Evolutionary conservation across 164 flowering plant species (phyloP).

Genomic region (Akebia trifoliata): DNA sequence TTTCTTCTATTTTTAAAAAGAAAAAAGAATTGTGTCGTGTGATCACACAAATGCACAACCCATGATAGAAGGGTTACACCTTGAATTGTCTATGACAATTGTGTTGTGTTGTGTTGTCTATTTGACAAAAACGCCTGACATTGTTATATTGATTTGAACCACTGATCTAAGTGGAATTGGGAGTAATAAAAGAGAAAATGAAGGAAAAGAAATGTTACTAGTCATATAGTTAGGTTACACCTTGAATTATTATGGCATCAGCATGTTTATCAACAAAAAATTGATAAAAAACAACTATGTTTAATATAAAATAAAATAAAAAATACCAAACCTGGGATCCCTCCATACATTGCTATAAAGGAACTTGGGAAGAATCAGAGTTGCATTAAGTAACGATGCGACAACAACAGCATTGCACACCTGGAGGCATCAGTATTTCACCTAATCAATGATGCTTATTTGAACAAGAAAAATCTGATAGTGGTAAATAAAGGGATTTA

Average conservation of each 20-base stretch:
- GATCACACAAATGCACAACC: too few relatives aligned
- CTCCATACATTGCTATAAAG: slow-evolving; percentile 98
- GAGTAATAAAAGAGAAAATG: not conserved
- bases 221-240: too few relatives aligned
- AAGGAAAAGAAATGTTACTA: too few relatives aligned
- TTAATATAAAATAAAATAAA: not conserved
- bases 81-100: too few relatives aligned
- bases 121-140: too few relatives aligned
- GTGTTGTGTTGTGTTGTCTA: too few relatives aligned
- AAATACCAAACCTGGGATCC: slow-evolving; percentile 73
- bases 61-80: not conserved
- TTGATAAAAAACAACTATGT: not conserved
- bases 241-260: too few relatives aligned
- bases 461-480: too few relatives aligned
- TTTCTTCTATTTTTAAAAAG: too few relatives aligned
- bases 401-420: slow-evolving; percentile 96
- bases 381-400: slow-evolving; percentile 91
- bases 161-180: not conserved
- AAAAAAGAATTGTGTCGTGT: too few relatives aligned
- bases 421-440: slow-evolving; percentile 35
- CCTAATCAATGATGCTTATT: slow-evolving; percentile 1
- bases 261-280: not conserved
- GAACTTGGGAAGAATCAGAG: slow-evolving; percentile 86
- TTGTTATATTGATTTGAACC: not conserved
- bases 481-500: too few relatives aligned